Base-by-base conservation (phyloP, 257 asterid species). In the Catharanthus roseus region DNA sequence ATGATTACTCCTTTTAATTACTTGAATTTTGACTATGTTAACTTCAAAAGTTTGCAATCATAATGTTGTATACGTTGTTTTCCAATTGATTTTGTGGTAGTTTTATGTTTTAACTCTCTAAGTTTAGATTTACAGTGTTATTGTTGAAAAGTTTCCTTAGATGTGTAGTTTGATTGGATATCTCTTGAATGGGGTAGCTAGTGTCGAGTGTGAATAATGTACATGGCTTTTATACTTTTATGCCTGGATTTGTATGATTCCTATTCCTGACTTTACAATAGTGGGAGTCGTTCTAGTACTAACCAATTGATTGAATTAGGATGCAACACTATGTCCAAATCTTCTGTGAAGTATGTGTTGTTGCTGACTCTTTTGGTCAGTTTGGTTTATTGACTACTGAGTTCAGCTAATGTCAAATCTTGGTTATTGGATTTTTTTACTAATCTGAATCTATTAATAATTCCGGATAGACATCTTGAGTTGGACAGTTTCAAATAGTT, bases 1-100 rank as follows among this genome's bases (percentile, higher is more conserved):
- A 18, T 34, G 29, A 21, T 18, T 49, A 45, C 67, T 57, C 23
- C 57, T 10, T 41, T 31, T 55, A 44, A 55, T 74, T 57, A 31
- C 24, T 57, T 33, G 34, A 57, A 74, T 74, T 74, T 74, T 74
- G 73, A 57, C 69, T 2, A 10, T 67, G 50, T 74, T 42, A 51
- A 47, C 68, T 57, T 68, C 50, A 74, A 42, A 67, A 56, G 34
- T 18, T 67, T 67, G 44, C 78, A 57, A 67, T 57, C 73, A 67
- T 36, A 67, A 67, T 56, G 26, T 57, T 38, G 9, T 74, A 56
- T 60, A 4, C 42, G 6, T 24, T 57, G 39, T 28, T 10, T 50
- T 50, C 56, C 26, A 50, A 50, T 50, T 26, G 2, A 1, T 58
- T 24, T 21, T 41, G 29, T 8, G 6, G 11, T 7, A 63, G 3